Percentiles rank a stretch among this genome's conserved stretches.
phyloP scores from a whole-genome alignment of 257 asterid genomes.

The Gynochthodes officinalis region DNA sequence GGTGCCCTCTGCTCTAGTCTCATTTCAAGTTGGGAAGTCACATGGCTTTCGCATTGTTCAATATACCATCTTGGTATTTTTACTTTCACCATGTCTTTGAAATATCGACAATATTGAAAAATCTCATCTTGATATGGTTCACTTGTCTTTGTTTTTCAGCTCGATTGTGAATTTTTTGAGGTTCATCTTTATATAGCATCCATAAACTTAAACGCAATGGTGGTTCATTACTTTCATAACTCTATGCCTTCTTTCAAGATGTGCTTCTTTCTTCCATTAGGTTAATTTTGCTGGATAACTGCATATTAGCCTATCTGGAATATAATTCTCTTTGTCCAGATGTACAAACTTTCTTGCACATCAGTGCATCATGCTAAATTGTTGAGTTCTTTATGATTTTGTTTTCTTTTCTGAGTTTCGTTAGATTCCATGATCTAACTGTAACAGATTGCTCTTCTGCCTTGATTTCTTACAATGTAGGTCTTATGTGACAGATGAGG shows the following conservation, averaged over 20 bases:
- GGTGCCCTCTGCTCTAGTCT: neutral
- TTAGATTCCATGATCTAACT: conserved; percentile 5
- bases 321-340: neutral
- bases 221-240: neutral
- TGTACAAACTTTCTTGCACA: neutral
- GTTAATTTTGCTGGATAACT: neutral
- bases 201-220: neutral
- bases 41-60: neutral
- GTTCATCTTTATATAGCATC: neutral
- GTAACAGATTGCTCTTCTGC: conserved; percentile 32
- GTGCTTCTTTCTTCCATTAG: neutral
- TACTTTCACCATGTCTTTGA: neutral
- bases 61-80: neutral
- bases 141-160: neutral
- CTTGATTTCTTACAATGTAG: conserved; percentile 54
- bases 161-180: neutral
- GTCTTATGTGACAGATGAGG: conserved; percentile 81
- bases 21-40: neutral
- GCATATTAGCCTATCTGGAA: neutral
- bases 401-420: too few relatives aligned
- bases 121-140: neutral
- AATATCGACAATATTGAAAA: neutral
- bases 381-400: neutral
- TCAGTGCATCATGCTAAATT: neutral
- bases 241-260: neutral